phyloP scores from a whole-genome alignment of 225 moss, liverwort and hornwort species.

The Polytrichum commune region DNA sequence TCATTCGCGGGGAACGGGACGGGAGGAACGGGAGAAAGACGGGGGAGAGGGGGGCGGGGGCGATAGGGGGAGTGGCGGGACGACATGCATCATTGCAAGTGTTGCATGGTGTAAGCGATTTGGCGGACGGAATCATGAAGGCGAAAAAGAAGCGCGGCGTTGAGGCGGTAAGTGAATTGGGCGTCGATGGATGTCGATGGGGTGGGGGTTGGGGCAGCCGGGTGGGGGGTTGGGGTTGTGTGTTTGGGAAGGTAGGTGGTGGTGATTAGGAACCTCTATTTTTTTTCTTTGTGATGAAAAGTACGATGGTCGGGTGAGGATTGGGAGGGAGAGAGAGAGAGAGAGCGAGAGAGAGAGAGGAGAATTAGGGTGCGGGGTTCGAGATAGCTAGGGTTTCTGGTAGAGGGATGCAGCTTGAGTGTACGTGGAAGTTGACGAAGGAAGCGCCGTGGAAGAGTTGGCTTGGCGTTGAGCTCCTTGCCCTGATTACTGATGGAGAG shows the following conservation, averaged over 20 bases:
- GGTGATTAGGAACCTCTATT: background rate
- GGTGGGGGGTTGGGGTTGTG: background rate
- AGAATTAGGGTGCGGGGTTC: conserved; percentile 23
- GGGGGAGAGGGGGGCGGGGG: background rate
- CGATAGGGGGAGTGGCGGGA: conserved; percentile 8
- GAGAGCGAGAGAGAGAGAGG: conserved; percentile 7
- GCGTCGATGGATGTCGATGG: conserved; percentile 2
- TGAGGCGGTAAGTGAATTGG: conserved; percentile 75
- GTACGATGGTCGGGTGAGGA: conserved; percentile 2
- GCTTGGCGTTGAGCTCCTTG: conserved; percentile 37
- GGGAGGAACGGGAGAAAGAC: background rate
- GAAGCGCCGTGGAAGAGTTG: background rate
- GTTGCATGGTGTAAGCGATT: conserved; percentile 26
- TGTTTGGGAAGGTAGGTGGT: background rate
- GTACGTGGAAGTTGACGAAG: conserved; percentile 19
- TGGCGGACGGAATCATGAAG: conserved; percentile 63
- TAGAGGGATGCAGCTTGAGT: conserved; percentile 9
- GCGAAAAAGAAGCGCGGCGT: conserved; percentile 98
- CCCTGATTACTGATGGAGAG: conserved; percentile 42
- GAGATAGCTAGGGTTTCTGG: conserved; percentile 38
- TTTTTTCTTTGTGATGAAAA: too few relatives aligned
- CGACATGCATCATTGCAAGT: conserved; percentile 6
- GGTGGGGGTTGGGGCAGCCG: background rate
- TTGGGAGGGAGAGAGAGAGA: conserved; percentile 6
- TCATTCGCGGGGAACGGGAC: too few relatives aligned